Conservation (phyloP, 371 early-diverging fungal species). For the Sporodiniella umbellata region DNA sequence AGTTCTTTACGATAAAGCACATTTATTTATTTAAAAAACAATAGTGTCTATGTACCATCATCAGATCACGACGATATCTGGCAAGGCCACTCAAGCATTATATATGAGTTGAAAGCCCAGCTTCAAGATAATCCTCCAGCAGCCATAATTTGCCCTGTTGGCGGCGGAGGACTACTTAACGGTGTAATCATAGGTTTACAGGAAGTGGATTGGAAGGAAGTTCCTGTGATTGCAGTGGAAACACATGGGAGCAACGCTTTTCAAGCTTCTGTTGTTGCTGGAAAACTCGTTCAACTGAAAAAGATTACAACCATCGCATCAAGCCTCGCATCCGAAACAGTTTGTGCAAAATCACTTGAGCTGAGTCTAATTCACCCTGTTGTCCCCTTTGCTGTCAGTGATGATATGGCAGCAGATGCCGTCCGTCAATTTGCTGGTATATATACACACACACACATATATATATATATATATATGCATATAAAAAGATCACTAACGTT, state of each 20-base stretch:
- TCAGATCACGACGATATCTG: conserved; percentile 61
- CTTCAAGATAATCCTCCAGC: conserved; percentile 56
- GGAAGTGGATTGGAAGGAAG: conserved; percentile 58
- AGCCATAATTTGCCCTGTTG: conserved; percentile 66
- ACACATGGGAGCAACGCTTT: conserved; percentile 74
- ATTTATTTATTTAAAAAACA: not conserved
- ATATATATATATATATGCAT: no score
- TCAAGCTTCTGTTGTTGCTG: conserved; percentile 62
- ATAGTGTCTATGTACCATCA: conserved; percentile 62
- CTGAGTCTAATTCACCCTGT: conserved; percentile 58
- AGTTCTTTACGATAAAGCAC: not conserved
- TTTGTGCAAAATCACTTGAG: conserved; percentile 54
- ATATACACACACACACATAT: no score
- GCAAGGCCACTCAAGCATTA: conserved; percentile 62
- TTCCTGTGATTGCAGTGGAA: conserved; percentile 71
- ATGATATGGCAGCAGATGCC: conserved; percentile 58
- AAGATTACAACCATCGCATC: conserved; percentile 56
- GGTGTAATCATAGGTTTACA: conserved; percentile 65
- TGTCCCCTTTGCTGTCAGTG: conserved; percentile 59
- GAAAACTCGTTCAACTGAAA: conserved; percentile 49
- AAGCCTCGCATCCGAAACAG: conserved; percentile 47
- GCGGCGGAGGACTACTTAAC: conserved; percentile 71
- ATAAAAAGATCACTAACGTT: no score
- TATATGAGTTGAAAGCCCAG: conserved; percentile 64
- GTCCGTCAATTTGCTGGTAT: conserved; percentile 56